Evolutionary conservation across 306 rosid species (phyloP), one percentile per base, ranked within the genome.

Genomic region (Pyrus betulifolia): DNA sequence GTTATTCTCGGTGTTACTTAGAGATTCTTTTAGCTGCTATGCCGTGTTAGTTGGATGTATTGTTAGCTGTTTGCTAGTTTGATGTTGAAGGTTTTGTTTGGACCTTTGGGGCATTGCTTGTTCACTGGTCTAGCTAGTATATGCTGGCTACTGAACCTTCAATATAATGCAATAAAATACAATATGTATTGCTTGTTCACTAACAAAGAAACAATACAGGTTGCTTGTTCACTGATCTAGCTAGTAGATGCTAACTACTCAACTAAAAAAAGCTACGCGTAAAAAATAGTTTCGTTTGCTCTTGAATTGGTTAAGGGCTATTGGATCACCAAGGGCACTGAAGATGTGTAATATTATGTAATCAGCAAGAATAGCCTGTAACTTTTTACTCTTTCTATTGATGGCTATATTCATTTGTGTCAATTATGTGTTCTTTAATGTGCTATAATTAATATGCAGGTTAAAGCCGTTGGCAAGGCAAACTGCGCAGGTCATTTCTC

Each of bases 391-490:
- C 42, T 9, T 52, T 31, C 28, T 35, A 9, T 57, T 72, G 72
- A 65, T 40, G 38, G 27, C 66, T 68, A 52, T 65, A 80, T 33
- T 73, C 61, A 52, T 74, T 69, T 63, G 67, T 55, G 69, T 76
- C 69, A 54, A 23, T 68, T 80, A 60, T 64, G 23, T 27, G 19
- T 59, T 79, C 18, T 55, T 40, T 70, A 23, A 75, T 58, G 67
- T 46, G 55, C 31, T 70, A 42, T 27, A 8, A 22, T 19, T 9
- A 52, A 70, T 69, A 67, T 69, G 84, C 84, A 95, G 99, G 87
- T 93, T 63, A 92, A 86, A 85, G 84, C 82, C 15, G 88, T 78
- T 66, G 97, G 97, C 76, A 88, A 90, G 87, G 81, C 91, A 67
- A 87, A 80, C 80, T 87, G 77, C 76, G 88, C 82, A n/a, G 85